phyloP scores from a whole-genome alignment of 768 basidiomycete genomes.

The Rhodotorula diobovata region DNA sequence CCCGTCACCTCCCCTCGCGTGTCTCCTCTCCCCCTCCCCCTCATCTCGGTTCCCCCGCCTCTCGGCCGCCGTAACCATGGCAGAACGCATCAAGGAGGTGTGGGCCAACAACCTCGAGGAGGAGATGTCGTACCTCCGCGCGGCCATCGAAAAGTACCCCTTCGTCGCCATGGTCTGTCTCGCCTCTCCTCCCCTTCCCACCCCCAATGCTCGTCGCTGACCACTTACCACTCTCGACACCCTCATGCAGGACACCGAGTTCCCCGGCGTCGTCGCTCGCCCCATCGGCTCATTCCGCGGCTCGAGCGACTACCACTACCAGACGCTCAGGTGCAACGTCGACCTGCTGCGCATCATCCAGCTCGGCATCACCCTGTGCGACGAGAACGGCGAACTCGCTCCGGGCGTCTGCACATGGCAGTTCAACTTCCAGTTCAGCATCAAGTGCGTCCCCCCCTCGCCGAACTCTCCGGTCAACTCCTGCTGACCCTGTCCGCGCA shows the following conservation, averaged over 20 bases:
- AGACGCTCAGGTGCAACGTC: conserved; percentile 97
- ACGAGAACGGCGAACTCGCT: conserved; percentile 87
- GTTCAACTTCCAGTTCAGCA: conserved; percentile 93
- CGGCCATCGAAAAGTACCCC: conserved; percentile 79
- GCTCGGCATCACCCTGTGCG: conserved; percentile 87
- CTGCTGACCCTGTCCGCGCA: too few species aligned
- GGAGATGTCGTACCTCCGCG: conserved; percentile 84
- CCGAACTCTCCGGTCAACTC: background rate
- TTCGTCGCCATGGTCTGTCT: conserved; percentile 88
- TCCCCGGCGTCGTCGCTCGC: conserved; percentile 94
- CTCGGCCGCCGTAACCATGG: background rate
- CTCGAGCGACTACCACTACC: conserved; percentile 97
- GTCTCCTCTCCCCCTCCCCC: background rate
- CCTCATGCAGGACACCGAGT: conserved; percentile 80
- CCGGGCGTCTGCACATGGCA: conserved; percentile 94
- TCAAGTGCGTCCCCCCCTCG: conserved; percentile 57
- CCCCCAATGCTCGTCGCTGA: background rate
- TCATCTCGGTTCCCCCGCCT: background rate
- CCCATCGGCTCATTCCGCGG: conserved; percentile 95
- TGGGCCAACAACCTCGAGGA: conserved; percentile 89
- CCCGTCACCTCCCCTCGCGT: background rate
- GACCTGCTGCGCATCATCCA: conserved; percentile 97
- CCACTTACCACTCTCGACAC: conserved; percentile 13
- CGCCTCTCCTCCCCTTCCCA: background rate
- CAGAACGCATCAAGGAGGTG: conserved; percentile 70